Evolutionary conservation across 2,329 filamentous ascomycete genomes (phyloP), one percentile per base, ranked within the genome.

Genomic region (Penicillium palitans): DNA sequence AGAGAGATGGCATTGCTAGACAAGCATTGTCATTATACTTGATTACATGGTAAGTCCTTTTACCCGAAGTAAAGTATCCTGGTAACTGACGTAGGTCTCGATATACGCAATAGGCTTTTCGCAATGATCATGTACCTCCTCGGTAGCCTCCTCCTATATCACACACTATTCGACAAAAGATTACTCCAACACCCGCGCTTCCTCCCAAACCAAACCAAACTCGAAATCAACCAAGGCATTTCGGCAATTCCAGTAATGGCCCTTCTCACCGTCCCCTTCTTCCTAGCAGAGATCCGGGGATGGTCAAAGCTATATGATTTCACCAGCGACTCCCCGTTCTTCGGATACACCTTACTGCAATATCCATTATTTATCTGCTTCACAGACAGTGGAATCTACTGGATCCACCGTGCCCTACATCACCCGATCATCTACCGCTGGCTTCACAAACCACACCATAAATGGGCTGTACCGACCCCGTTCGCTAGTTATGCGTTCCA

Each of bases 381-480:
- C 75, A 96, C 91, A 75, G 92, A 96, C 75, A 88, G 87, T 72
- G 86, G 83, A 74, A 92, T 96, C 79, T 96, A 96, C 83, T 91
- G 89, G 84, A 93, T 96, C 70, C 92, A 96, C 79, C 88, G 91
- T 50, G 87, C 84, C 50, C 83, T 95, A 60, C 92, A 96, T 77
- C 87, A 91, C 74, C 90, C 90, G 6, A 71, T 77, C 35, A 71
- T 95, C 64, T 98, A 97, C 84, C 95, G 92, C 80, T 81, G 81
- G 67, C 83, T 97, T 47, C 93, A 98, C 84, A 98, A 98, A 84
- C 88, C 91, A 63, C 93, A 98, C 78, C 93, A 98, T 85, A 97
- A 96, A 81, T 98, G 93, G 93, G 96, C 97, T 78, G 95, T 97
- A 88, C 93, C 93, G 9, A 96, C 91, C 0, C 93, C 93, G 0